Evolutionary conservation across 2,329 filamentous ascomycete genomes (phyloP).

Genomic region (Ophiostoma himal-ulmi): DNA sequence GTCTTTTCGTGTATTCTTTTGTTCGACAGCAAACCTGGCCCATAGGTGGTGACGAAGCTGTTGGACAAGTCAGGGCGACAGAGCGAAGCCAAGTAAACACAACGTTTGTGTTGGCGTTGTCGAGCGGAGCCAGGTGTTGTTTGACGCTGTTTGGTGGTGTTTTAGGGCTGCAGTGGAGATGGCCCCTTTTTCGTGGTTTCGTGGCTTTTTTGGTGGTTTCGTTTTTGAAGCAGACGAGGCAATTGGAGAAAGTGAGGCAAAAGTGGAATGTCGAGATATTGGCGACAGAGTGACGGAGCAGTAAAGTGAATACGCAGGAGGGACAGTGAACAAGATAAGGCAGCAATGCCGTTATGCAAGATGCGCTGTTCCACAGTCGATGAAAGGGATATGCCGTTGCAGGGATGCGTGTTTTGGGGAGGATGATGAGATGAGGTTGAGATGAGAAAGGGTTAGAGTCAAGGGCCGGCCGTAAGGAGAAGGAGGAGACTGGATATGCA

Average conservation of each 20-base stretch:
- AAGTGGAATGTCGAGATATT: slow-evolving; percentile 16
- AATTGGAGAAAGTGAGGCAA: slow-evolving; percentile 5
- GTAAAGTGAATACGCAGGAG: neutral
- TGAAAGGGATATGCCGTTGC: neutral
- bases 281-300: neutral
- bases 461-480: neutral
- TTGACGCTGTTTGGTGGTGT: neutral
- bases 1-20: neutral
- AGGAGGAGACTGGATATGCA: neutral
- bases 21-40: neutral
- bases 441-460: neutral
- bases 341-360: neutral
- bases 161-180: slow-evolving; percentile 6
- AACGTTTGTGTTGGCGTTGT: neutral
- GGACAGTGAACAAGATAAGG: neutral
- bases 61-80: neutral
- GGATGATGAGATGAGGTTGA: neutral
- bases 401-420: slow-evolving; percentile 5
- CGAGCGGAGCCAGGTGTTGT: neutral
- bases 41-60: neutral
- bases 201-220: neutral
- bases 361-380: neutral
- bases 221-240: neutral
- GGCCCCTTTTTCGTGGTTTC: slow-evolving; percentile 4
- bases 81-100: neutral